Evolutionary conservation across 805 yeast species (phyloP).

Genomic region (Suhomyces vadensis): DNA sequence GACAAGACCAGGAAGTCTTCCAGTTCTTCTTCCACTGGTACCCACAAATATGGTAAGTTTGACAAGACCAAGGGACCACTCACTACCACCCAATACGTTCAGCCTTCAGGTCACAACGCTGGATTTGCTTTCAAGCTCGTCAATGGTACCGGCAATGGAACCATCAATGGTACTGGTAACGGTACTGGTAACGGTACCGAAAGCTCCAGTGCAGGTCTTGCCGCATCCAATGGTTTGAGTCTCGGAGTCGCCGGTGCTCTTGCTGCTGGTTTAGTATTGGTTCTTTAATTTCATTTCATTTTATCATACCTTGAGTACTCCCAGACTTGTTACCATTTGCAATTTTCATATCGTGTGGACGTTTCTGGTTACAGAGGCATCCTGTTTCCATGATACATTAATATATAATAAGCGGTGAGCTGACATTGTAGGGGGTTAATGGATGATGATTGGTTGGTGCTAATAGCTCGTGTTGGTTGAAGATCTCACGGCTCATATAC

Average conservation of each 20-base stretch:
- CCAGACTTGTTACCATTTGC: no score
- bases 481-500: background rate
- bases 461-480: constrained; percentile 1
- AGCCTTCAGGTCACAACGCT: constrained; percentile 14
- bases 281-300: constrained; percentile 31
- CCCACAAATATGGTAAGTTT: constrained; percentile 32
- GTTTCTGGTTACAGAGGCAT: no score
- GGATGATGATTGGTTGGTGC: background rate
- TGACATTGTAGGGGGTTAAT: background rate
- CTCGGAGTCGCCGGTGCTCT: constrained; percentile 44
- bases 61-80: constrained; percentile 37
- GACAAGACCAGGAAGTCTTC: constrained; percentile 47
- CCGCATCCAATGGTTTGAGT: constrained; percentile 18
- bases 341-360: background rate
- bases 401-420: constrained; percentile 1
- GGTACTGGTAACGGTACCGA: constrained; percentile 23
- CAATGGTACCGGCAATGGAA: no score
- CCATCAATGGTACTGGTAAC: constrained; percentile 19
- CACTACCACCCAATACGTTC: constrained; percentile 38
- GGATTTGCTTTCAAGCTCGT: constrained; percentile 10
- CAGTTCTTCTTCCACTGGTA: constrained; percentile 25
- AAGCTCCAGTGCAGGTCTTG: constrained; percentile 20
- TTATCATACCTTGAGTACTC: background rate
- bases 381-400: background rate
- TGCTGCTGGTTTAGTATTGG: constrained; percentile 52